Percentiles rank a stretch among this genome's conserved stretches.
Evolutionary conservation across 2,329 filamentous ascomycete species (phyloP).

Genomic region (Metarhizium sp.): DNA sequence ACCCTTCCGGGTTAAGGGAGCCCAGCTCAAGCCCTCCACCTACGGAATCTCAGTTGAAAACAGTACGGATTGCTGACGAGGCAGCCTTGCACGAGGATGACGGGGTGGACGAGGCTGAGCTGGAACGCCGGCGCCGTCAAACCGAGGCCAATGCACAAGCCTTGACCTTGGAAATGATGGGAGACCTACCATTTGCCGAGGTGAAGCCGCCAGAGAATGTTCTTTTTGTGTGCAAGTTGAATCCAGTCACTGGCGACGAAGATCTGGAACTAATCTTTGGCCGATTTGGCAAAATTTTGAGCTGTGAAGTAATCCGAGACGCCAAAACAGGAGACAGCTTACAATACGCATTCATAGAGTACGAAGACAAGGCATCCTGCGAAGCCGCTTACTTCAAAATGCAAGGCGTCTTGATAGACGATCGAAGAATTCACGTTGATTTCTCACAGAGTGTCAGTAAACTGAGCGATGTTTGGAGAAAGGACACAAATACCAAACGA

Average conservation of each 20-base stretch:
- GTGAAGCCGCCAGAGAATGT: slow-evolving; percentile 97
- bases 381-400: slow-evolving; percentile 98
- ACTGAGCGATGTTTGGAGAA: slow-evolving; percentile 82
- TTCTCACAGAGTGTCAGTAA: slow-evolving; percentile 93
- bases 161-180: slow-evolving; percentile 93
- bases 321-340: slow-evolving; percentile 89
- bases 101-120: slow-evolving; percentile 63
- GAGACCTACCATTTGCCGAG: slow-evolving; percentile 92
- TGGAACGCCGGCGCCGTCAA: slow-evolving; percentile 72
- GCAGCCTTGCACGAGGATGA: slow-evolving; percentile 69
- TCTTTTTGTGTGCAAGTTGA: slow-evolving; percentile 96
- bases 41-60: slow-evolving; percentile 76
- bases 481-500: slow-evolving; percentile 74
- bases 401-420: slow-evolving; percentile 94
- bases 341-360: slow-evolving; percentile 97
- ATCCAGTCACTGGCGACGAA: slow-evolving; percentile 90
- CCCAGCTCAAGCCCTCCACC: slow-evolving; percentile 74
- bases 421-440: slow-evolving; percentile 95
- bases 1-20: slow-evolving; percentile 67
- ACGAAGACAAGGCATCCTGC: slow-evolving; percentile 83
- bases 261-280: slow-evolving; percentile 95
- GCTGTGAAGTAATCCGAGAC: slow-evolving; percentile 92
- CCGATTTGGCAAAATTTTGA: slow-evolving; percentile 89
- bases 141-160: slow-evolving; percentile 90
- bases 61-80: slow-evolving; percentile 85